phyloP scores from a whole-genome alignment of 2,329 filamentous ascomycete species.

The Colletotrichum phormii region DNA sequence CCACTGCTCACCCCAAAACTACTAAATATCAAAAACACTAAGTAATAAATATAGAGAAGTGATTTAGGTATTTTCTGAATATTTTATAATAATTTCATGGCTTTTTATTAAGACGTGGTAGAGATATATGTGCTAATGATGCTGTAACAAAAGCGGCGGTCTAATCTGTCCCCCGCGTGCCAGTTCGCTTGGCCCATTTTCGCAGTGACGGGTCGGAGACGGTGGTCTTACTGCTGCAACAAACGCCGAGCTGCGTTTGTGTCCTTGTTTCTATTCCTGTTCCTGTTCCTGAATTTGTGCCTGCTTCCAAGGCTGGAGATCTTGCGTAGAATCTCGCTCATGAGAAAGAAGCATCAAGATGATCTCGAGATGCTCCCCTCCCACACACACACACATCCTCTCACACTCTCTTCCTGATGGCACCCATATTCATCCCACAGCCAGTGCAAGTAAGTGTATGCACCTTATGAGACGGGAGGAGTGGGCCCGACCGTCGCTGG shows the following conservation, averaged over 20 bases:
- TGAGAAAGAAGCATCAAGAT: neutral
- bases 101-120: no score
- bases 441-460: neutral
- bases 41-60: no score
- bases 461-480: conserved; percentile 1
- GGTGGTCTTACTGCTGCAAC: neutral
- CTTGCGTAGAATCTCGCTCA: conserved; percentile 4
- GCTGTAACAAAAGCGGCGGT: no score
- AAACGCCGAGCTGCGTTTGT: neutral
- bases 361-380: conserved; percentile 1
- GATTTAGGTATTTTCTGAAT: no score
- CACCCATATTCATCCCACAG: neutral
- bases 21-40: no score
- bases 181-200: neutral
- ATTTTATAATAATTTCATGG: no score
- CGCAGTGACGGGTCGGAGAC: neutral
- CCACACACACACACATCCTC: neutral
- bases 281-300: neutral
- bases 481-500: neutral
- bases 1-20: no score
- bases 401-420: neutral
- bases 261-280: neutral
- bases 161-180: no score
- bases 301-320: neutral
- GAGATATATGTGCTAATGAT: no score